Evolutionary conservation across 352 stramenopile species (phyloP), one percentile per base, ranked within the genome.

Genomic region (Peronospora farinosa): DNA sequence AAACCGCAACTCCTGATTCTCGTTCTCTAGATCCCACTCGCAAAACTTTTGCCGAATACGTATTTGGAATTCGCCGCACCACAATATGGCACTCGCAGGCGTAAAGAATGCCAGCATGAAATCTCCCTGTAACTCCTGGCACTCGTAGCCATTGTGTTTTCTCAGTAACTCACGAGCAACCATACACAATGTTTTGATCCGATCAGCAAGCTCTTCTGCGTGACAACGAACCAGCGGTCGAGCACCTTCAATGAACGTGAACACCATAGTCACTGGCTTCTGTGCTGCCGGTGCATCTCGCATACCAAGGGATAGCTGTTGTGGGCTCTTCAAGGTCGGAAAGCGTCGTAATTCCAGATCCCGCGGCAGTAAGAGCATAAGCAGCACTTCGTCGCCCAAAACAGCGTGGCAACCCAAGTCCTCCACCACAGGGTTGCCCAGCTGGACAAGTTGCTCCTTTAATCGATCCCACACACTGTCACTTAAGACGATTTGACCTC

Each of bases 51-150:
- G 69, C 1, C 75, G 69, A 51, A 91, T 88, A 25, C 76, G 70
- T 38, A 87, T 50, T 52, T 94, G 84, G 46, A 91, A 90, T 60
- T 92, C 80, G n/a, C 73, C 70, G 33, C 80, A 92, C 84, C 84
- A 94, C 30, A 91, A 72, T 31, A 94, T 83, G 0, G 84, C 84
- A 36, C 69, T 82, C 7, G 71, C 69, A 13, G 81, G 78, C n/a
- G 85, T 85, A 60, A 91, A 91, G 30, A 94, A 94, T 31, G 84
- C 84, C 39, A 94, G 57, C 84, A 94, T 94, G 36, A 94, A 94
- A 51, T 94, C 84, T 37, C 84, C 84, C 55, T 92, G 81, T 19
- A 92, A 62, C 54, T 94, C 84, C 51, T 94, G 84, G 32, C 84
- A 94, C 49, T 94, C 84, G 63, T 94, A 94, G 8, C 84, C 84